phyloP scores from a whole-genome alignment of 208 protist genomes.

The Leishmania martiniquensis region DNA sequence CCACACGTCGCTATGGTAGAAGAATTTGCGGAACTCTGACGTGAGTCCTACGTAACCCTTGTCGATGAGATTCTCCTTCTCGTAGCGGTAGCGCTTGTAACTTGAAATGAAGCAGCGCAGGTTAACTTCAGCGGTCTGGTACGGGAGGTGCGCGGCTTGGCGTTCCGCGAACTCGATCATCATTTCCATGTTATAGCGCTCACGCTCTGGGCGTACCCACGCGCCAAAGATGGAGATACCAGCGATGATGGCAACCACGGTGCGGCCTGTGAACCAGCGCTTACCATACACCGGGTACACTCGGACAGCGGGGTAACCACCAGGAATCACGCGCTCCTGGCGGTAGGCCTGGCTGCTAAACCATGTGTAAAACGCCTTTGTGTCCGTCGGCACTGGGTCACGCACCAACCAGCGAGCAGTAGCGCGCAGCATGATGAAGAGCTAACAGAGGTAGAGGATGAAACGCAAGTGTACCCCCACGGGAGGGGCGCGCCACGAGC shows the following conservation, averaged over 20 bases:
- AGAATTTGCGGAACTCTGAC: conserved; percentile 92
- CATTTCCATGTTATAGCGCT: conserved; percentile 93
- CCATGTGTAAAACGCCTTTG: conserved; percentile 90
- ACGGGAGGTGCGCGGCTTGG: conserved; percentile 81
- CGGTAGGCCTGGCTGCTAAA: conserved; percentile 92
- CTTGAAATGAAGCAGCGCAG: conserved; percentile 74
- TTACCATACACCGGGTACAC: conserved; percentile 92
- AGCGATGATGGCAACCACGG: conserved; percentile 81
- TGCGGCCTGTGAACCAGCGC: conserved; percentile 89
- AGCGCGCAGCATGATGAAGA: conserved; percentile 50
- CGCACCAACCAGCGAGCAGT: conserved; percentile 69
- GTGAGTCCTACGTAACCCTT: conserved; percentile 92
- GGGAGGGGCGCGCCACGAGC: background rate
- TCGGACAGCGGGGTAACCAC: conserved; percentile 84
- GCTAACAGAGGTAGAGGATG: background rate
- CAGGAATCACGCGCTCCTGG: conserved; percentile 87
- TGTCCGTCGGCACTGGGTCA: conserved; percentile 86
- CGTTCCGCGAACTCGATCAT: conserved; percentile 87
- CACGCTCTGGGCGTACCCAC: conserved; percentile 84
- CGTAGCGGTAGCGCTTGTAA: conserved; percentile 90
- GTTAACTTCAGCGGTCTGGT: conserved; percentile 89
- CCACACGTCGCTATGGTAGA: conserved; percentile 94
- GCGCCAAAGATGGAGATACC: conserved; percentile 88
- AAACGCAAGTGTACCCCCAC: background rate
- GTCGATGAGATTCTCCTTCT: conserved; percentile 90